A percentile compares a stretch with the other conserved stretches of the same genome.
phyloP scores from a whole-genome alignment of 176 grass and related monocot species.

The Avena sativa region DNA sequence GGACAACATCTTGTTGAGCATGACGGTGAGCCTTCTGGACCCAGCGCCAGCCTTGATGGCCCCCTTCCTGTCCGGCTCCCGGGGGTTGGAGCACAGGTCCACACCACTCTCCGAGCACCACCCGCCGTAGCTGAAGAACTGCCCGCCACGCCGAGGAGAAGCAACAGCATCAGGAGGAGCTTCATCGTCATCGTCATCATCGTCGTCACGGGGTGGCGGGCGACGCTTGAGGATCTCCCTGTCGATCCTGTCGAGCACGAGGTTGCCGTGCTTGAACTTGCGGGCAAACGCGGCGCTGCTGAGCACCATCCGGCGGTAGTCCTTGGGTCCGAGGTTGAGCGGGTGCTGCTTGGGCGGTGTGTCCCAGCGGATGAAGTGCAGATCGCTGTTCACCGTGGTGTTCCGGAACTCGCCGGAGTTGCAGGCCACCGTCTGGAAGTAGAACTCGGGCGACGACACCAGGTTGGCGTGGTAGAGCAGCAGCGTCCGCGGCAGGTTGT shows the following conservation, averaged over 20 bases:
- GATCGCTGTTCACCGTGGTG: conserved; percentile 78
- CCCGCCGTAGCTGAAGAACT: conserved; percentile 73
- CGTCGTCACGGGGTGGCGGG: neutral
- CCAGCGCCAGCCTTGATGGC: conserved; percentile 69
- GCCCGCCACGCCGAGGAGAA: neutral
- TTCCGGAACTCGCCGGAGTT: conserved; percentile 72
- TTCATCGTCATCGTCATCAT: neutral
- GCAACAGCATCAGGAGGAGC: neutral
- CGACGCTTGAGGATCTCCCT: conserved; percentile 71
- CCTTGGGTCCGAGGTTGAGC: conserved; percentile 64
- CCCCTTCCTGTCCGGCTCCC: conserved; percentile 39
- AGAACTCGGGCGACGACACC: conserved; percentile 93
- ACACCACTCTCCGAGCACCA: conserved; percentile 70
- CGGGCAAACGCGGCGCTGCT: conserved; percentile 76
- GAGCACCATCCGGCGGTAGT: conserved; percentile 81
- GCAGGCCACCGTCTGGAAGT: conserved; percentile 98
- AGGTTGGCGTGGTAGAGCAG: conserved; percentile 95
- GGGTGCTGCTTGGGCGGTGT: conserved; percentile 97
- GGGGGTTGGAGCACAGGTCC: conserved; percentile 52
- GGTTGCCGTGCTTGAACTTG: conserved; percentile 77
- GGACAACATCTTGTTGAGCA: conserved; percentile 60
- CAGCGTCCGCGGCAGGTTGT: conserved; percentile 89
- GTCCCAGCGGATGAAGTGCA: conserved; percentile 87
- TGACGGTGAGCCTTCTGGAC: conserved; percentile 70
- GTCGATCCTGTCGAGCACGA: conserved; percentile 85